Evolutionary conservation across 768 basidiomycete species (phyloP), one percentile per base, ranked within the genome.

Genomic region (Rhodosporidiobolus sp.): DNA sequence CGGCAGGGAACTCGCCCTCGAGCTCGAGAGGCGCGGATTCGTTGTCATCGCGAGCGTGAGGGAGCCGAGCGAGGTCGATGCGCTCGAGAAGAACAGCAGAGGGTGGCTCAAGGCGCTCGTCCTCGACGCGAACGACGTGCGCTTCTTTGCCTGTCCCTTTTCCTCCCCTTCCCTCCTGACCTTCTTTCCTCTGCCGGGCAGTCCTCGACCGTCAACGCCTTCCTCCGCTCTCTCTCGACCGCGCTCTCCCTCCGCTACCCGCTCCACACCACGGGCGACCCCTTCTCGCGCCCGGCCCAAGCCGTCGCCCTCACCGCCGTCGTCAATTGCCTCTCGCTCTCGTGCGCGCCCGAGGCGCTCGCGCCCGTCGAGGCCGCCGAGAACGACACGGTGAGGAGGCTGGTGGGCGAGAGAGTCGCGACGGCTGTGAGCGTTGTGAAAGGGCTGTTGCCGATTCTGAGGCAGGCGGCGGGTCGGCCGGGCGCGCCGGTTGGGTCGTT

Each of bases 171-270:
- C 57, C 46, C 34, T 35, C 19, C 24, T 38, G 49, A 61, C 58
- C 11, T 43, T 16, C 28, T 20, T 12, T 11, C 11, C 46, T 55
- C n/a, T n/a, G n/a, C n/a, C n/a, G n/a, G n/a, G 52, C 69, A 93
- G 91, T 88, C 89, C 45, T 87, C 85, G 4, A 88, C 88, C 5
- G 84, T 91, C 60, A 85, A 87, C 0, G 83, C 87, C 56, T 94
- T 94, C 83, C 83, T 94, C 53, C 88, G 92, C 65, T 92, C 91
- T 14, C 83, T 94, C 50, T 84, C 87, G 5, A 89, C 92, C 0
- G 88, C 90, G 0, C 84, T 94, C 16, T 89, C 89, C 26, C 88
- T 91, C 73, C 86, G 87, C 59, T 94, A 92, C 82, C 92, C 92
- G 7, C 85, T 91, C 75, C 88, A 86, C 46, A 81, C 87, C 12